Evolutionary conservation across 78 protist genomes (phyloP).

Genomic region (Tieghemostelium lacteum): DNA sequence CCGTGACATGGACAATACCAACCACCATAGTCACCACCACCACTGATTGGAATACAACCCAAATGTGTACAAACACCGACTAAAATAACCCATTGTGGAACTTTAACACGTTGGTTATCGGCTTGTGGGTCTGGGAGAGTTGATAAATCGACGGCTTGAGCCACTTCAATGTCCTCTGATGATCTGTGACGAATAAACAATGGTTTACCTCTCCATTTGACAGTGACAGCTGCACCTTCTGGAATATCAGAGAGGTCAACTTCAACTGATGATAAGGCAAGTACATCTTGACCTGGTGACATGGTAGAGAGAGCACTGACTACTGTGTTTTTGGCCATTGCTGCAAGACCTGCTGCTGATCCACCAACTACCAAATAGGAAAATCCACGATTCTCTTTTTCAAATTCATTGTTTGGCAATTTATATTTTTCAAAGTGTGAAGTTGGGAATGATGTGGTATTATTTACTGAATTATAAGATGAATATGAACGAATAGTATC

Average conservation of each 20-base stretch:
- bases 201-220: constrained; percentile 95
- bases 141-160: constrained; percentile 40
- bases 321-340: constrained; percentile 78
- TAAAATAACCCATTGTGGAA: constrained; percentile 92
- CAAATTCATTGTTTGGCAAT: constrained; percentile 4
- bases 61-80: constrained; percentile 98
- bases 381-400: constrained; percentile 76
- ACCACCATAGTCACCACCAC: constrained; percentile 95
- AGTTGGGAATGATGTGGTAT: constrained; percentile 57
- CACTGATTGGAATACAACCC: constrained; percentile 97
- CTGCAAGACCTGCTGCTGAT: constrained; percentile 68
- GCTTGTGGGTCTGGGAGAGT: constrained; percentile 63
- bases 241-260: constrained; percentile 86
- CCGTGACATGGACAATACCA: constrained; percentile 99
- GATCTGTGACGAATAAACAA: constrained; percentile 87
- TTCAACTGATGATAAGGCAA: constrained; percentile 88
- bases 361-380: constrained; percentile 80
- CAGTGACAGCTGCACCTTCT: constrained; percentile 69
- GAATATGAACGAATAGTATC: constrained; percentile 9
- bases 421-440: constrained; percentile 61
- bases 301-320: constrained; percentile 61
- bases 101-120: constrained; percentile 72
- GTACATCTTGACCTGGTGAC: constrained; percentile 85
- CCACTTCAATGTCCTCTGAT: constrained; percentile 69
- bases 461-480: constrained; percentile 30